phyloP scores from a whole-genome alignment of 192 early-diverging fungal species.

The Rhizoclosmatium globosum region DNA sequence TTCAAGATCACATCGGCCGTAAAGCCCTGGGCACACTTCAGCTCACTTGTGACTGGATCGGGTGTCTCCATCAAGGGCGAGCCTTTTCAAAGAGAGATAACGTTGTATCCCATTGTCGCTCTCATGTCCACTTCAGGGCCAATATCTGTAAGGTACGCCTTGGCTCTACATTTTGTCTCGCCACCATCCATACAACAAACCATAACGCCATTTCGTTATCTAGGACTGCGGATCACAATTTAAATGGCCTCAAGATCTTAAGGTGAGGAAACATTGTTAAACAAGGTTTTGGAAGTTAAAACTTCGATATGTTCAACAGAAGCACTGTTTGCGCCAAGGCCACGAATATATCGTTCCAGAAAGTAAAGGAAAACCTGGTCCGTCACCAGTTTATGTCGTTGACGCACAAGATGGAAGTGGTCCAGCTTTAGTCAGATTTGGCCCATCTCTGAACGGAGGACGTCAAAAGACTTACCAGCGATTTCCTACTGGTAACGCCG shows the following conservation, averaged over 20 bases:
- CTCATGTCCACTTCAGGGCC: slow-evolving; percentile 72
- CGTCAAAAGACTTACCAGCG: neutral
- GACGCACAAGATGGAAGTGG: neutral
- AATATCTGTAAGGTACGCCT: neutral
- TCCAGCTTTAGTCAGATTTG: neutral
- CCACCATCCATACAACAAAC: too few relatives aligned
- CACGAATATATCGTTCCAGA: neutral
- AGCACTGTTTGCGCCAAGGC: neutral
- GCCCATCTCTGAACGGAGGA: neutral
- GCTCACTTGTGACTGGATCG: slow-evolving; percentile 69
- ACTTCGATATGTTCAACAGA: neutral
- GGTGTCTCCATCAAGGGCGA: slow-evolving; percentile 6
- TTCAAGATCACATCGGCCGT: slow-evolving; percentile 82
- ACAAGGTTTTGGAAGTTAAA: too few relatives aligned
- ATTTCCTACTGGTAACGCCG: too few relatives aligned
- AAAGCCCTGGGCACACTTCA: slow-evolving; percentile 67
- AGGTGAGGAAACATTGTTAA: neutral
- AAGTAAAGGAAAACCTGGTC: neutral
- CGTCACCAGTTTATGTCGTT: neutral
- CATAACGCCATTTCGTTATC: too few relatives aligned
- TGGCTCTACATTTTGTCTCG: too few relatives aligned
- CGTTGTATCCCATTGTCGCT: slow-evolving; percentile 61
- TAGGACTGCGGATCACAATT: neutral
- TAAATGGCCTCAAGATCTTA: neutral
- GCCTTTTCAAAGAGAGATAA: slow-evolving; percentile 23